These are phyloP conservation scores for Lactarius psammicola DNA, from an alignment of 768 basidiomycete genomes.

Conservation along the genomic window DNA sequence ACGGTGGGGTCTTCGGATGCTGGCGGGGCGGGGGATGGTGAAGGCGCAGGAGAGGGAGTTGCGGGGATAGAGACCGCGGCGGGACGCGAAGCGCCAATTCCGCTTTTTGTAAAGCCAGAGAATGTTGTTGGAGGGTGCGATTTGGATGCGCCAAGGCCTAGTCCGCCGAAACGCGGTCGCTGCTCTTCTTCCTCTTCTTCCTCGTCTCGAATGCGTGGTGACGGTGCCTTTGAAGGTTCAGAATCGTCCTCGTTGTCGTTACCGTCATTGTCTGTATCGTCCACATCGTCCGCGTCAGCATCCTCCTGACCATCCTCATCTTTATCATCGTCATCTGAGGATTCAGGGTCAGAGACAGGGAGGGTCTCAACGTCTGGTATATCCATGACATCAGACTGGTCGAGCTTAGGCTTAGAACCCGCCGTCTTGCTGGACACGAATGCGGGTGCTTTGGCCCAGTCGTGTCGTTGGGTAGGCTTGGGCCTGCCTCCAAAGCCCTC, in stretches of 20 bases:
- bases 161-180: slow-evolving; percentile 46
- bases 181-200: slow-evolving; percentile 48
- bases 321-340: slow-evolving; percentile 40
- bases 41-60: slow-evolving; percentile 43
- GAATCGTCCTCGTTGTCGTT: slow-evolving; percentile 44
- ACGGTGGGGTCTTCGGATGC: slow-evolving; percentile 33
- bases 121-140: slow-evolving; percentile 28
- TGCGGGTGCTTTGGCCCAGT: slow-evolving; percentile 76
- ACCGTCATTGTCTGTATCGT: slow-evolving; percentile 37
- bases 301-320: slow-evolving; percentile 30
- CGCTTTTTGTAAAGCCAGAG: slow-evolving; percentile 43
- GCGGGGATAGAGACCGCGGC: slow-evolving; percentile 28
- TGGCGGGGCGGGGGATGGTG: slow-evolving; percentile 45
- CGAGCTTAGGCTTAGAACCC: slow-evolving; percentile 32
- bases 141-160: slow-evolving; percentile 41
- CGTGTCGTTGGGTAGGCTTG: slow-evolving; percentile 44
- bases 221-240: slow-evolving; percentile 52
- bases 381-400: slow-evolving; percentile 45
- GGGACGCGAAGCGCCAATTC: slow-evolving; percentile 42
- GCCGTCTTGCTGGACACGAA: slow-evolving; percentile 58
- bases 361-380: slow-evolving; percentile 19
- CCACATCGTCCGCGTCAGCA: slow-evolving; percentile 38
- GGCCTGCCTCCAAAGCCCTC: slow-evolving; percentile 34
- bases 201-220: slow-evolving; percentile 54
- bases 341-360: slow-evolving; percentile 37